A percentile compares a stretch with the other conserved stretches of the same genome.
Evolutionary conservation across 2,329 filamentous ascomycete genomes (phyloP).

Genomic region (Endoconidiophora laricicola): DNA sequence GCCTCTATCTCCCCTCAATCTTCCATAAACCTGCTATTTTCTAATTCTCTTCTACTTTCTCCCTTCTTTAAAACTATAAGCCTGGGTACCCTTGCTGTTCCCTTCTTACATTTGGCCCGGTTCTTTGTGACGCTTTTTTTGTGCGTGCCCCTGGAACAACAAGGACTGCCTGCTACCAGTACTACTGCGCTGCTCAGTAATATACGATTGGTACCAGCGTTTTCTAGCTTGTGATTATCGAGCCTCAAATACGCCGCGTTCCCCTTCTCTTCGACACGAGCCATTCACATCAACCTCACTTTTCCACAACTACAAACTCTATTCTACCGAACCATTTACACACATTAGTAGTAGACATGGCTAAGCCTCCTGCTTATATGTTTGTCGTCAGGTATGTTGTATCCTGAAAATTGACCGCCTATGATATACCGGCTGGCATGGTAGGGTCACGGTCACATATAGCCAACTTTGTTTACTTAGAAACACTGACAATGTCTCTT

Average conservation of each 20-base stretch:
- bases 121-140: too few relatives aligned
- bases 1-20: too few relatives aligned
- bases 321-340: conserved; percentile 16
- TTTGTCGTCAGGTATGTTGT: conserved; percentile 27
- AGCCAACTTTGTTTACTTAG: background rate
- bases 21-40: too few relatives aligned
- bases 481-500: conserved; percentile 3
- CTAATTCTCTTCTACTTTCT: too few relatives aligned
- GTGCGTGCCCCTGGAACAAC: too few relatives aligned
- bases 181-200: background rate
- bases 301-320: background rate
- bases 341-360: conserved; percentile 25
- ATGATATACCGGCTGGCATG: background rate
- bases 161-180: background rate
- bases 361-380: conserved; percentile 26
- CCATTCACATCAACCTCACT: background rate
- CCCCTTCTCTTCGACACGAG: background rate
- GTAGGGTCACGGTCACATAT: too few relatives aligned
- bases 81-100: too few relatives aligned
- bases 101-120: too few relatives aligned
- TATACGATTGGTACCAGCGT: too few relatives aligned
- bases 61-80: too few relatives aligned
- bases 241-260: conserved; percentile 2
- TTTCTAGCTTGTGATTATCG: conserved; percentile 6
- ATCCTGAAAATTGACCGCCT: background rate